phyloP scores from a whole-genome alignment of 192 early-diverging fungal genomes.

The Coemansia sp. region DNA sequence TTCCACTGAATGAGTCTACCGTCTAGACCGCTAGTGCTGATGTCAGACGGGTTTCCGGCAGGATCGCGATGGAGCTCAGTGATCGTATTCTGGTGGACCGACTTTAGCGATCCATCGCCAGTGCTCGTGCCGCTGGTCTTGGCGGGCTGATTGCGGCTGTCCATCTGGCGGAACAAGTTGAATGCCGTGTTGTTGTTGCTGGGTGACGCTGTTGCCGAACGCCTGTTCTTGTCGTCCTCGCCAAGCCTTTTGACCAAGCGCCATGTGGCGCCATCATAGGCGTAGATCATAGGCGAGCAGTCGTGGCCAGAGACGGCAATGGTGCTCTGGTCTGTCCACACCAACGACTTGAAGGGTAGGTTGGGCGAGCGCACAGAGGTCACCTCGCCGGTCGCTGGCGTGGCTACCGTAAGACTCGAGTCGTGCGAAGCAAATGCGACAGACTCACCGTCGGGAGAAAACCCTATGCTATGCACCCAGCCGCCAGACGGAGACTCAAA shows the following conservation, averaged over 20 bases:
- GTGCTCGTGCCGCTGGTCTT: constrained; percentile 17
- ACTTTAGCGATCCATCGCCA: constrained; percentile 63
- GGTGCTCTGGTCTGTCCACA: constrained; percentile 75
- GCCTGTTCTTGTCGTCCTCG: constrained; percentile 67
- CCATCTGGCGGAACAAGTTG: constrained; percentile 91
- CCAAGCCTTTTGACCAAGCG: constrained; percentile 71
- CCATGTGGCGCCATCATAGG: constrained; percentile 58
- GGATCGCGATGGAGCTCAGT: constrained; percentile 60
- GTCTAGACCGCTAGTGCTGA: constrained; percentile 53
- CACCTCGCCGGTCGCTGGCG: constrained; percentile 65
- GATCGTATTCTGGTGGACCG: constrained; percentile 98
- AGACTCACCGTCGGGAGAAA: constrained; percentile 81
- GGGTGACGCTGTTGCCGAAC: constrained; percentile 49
- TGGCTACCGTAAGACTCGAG: constrained; percentile 77
- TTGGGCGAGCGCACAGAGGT: constrained; percentile 62
- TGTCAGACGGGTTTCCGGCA: constrained; percentile 24
- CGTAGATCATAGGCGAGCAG: constrained; percentile 85
- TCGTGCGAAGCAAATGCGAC: constrained; percentile 89
- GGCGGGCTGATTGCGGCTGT: constrained; percentile 71
- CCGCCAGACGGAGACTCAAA: constrained; percentile 74
- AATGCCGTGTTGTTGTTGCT: constrained; percentile 72
- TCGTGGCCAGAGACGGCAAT: constrained; percentile 93
- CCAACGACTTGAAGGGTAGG: constrained; percentile 78
- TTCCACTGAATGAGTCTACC: constrained; percentile 54
- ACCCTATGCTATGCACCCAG: constrained; percentile 92